Conservation (phyloP, 768 basidiomycete genomes). For the Ramaria sp. region DNA sequence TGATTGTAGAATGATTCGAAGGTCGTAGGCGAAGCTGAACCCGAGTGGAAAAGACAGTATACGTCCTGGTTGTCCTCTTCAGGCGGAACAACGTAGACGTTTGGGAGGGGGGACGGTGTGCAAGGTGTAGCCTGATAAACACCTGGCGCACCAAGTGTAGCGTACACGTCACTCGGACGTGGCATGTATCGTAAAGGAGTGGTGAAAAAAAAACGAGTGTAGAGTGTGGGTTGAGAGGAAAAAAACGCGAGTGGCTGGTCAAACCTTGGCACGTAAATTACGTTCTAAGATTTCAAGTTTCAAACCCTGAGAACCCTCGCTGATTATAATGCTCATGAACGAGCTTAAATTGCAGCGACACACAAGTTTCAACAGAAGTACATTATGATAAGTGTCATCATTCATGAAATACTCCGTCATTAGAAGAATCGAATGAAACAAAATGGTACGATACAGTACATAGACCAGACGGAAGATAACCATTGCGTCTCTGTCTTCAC, state of each 20-base stretch:
- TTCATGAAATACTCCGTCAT: not conserved
- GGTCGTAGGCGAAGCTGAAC: not conserved
- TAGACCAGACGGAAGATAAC: not conserved
- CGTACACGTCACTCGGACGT: not conserved
- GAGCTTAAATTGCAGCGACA: no score
- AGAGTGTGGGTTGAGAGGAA: not conserved
- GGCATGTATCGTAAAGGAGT: conserved; percentile 1
- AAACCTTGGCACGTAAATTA: no score
- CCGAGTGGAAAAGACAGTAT: not conserved
- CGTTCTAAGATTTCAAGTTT: no score
- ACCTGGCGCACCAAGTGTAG: not conserved
- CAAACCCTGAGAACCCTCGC: no score
- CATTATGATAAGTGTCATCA: no score
- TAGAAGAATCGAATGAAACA: not conserved
- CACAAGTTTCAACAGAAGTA: no score
- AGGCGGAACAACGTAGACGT: conserved; percentile 4
- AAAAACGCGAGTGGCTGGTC: not conserved
- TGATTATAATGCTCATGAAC: no score
- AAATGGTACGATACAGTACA: conserved; percentile 1
- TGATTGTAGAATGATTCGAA: not conserved
- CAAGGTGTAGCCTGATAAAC: not conserved
- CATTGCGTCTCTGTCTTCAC: not conserved
- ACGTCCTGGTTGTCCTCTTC: conserved; percentile 1
- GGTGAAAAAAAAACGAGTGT: not conserved
- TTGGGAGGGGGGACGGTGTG: not conserved